Conservation (phyloP, 148 eudicot genomes). For the Rhododendron molle region DNA sequence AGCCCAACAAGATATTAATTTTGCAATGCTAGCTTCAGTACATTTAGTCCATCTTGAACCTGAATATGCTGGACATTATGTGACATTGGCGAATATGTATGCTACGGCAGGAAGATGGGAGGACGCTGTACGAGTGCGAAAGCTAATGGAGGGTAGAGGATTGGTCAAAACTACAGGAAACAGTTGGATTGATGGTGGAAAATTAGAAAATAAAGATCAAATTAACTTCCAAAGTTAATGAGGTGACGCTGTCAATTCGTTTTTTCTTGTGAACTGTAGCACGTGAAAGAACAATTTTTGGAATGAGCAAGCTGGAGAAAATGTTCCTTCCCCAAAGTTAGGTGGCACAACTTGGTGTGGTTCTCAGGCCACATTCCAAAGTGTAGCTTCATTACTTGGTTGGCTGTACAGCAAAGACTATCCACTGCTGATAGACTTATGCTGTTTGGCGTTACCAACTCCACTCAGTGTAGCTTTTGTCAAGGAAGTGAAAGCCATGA, state of each 20-base stretch:
- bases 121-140: slow-evolving; percentile 33
- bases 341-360: no score
- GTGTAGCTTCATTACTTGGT: no score
- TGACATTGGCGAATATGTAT: slow-evolving; percentile 47
- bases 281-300: neutral
- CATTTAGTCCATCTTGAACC: slow-evolving; percentile 45
- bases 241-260: neutral
- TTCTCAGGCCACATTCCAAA: no score
- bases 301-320: neutral
- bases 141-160: slow-evolving; percentile 42
- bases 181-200: slow-evolving; percentile 32
- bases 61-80: slow-evolving; percentile 49
- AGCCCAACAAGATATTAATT: slow-evolving; percentile 27
- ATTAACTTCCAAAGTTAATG: neutral
- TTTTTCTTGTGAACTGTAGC: neutral
- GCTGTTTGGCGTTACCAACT: no score
- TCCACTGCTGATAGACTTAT: no score
- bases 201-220: slow-evolving; percentile 1
- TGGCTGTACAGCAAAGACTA: no score
- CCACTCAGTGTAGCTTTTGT: no score
- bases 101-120: slow-evolving; percentile 47
- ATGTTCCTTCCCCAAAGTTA: no score
- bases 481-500: no score
- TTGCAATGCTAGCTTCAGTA: slow-evolving; percentile 42
- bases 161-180: slow-evolving; percentile 42